These are phyloP conservation scores for Claviceps maximensis DNA, from an alignment of 2,329 filamentous ascomycete species.

Conservation along the genomic window DNA sequence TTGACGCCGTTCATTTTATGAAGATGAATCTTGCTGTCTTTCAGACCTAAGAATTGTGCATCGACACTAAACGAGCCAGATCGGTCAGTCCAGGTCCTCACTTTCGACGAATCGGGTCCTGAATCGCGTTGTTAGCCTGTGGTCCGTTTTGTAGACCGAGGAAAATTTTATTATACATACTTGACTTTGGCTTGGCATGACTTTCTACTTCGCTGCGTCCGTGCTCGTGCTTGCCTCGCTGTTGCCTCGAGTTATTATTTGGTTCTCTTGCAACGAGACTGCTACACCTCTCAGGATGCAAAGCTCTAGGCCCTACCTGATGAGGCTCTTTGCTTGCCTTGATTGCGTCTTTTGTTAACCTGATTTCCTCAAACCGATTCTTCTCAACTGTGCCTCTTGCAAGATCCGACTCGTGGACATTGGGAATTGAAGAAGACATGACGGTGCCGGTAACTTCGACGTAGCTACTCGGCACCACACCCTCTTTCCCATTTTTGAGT, in stretches of 20 bases:
- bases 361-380: constrained; percentile 65
- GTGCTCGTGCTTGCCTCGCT: constrained; percentile 60
- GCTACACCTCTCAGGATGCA: constrained; percentile 65
- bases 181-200: constrained; percentile 51
- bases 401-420: constrained; percentile 32
- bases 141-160: neutral
- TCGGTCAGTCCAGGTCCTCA: constrained; percentile 88
- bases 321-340: constrained; percentile 45
- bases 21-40: constrained; percentile 92
- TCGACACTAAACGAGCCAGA: constrained; percentile 95
- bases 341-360: constrained; percentile 67
- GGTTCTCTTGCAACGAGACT: constrained; percentile 56
- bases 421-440: constrained; percentile 30
- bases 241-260: constrained; percentile 55
- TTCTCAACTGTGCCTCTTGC: constrained; percentile 60
- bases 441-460: constrained; percentile 71
- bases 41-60: constrained; percentile 86
- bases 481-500: constrained; percentile 83
- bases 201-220: constrained; percentile 41
- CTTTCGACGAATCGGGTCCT: constrained; percentile 75
- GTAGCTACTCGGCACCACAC: constrained; percentile 93
- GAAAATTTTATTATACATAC: constrained; percentile 34
- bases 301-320: constrained; percentile 63
- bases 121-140: constrained; percentile 5
- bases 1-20: constrained; percentile 98